phyloP scores from a whole-genome alignment of 2,329 filamentous ascomycete species.

The Magnaporthiopsis incrustans region DNA sequence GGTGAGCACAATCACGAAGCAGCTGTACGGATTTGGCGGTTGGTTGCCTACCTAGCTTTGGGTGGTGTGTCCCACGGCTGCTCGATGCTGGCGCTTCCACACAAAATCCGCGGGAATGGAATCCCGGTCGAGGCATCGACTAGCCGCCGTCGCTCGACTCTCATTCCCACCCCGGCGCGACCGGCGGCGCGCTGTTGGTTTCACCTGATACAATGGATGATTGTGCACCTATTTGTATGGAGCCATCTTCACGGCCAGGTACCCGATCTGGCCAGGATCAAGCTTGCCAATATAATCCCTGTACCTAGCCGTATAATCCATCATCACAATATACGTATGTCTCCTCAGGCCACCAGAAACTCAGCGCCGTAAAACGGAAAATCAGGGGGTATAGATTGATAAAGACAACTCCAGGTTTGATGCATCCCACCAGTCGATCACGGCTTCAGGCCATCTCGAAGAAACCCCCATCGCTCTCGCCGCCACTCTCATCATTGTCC shows the following conservation, averaged over 20 bases:
- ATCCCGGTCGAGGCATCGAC: background rate
- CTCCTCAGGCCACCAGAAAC: background rate
- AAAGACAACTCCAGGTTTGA: background rate
- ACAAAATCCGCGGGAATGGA: background rate
- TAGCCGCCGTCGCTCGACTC: too few species aligned
- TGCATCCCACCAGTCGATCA: background rate
- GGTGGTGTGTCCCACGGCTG: background rate
- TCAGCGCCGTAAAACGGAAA: background rate
- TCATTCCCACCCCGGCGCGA: background rate
- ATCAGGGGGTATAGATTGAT: background rate
- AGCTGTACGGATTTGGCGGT: background rate
- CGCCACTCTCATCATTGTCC: conserved; percentile 9
- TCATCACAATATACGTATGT: background rate
- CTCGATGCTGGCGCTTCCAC: background rate
- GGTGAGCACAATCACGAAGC: background rate
- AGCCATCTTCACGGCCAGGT: background rate
- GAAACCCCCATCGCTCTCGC: conserved; percentile 37
- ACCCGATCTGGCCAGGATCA: too few species aligned
- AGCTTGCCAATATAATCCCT: too few species aligned
- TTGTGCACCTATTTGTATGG: background rate
- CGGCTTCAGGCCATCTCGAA: conserved; percentile 4
- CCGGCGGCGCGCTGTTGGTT: background rate
- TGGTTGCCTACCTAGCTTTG: background rate
- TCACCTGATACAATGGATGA: background rate
- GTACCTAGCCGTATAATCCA: background rate